Evolutionary conservation across 2,329 filamentous ascomycete species (phyloP).

Genomic region (Pleomassaria siparia): DNA sequence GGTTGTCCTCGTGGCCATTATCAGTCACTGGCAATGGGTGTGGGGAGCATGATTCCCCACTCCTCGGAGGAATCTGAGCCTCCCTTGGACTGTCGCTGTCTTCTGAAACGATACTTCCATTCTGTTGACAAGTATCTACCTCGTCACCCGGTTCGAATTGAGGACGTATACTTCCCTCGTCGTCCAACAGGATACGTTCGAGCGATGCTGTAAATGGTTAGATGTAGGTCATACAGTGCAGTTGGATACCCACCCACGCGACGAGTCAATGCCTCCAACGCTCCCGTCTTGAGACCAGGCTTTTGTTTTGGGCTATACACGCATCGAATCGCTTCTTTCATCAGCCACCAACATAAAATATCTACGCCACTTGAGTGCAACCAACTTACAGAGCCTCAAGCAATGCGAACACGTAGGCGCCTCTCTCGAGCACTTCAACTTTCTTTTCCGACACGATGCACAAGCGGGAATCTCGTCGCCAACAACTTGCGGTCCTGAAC

Average conservation of each 20-base stretch:
- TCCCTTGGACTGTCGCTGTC: conserved; percentile 1
- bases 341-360: not conserved
- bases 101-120: not conserved
- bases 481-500: conserved; percentile 15
- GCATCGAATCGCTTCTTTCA: conserved; percentile 27
- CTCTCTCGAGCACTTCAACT: conserved; percentile 35
- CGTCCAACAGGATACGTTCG: conserved; percentile 33
- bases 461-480: conserved; percentile 34
- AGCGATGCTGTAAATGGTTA: conserved; percentile 27
- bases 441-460: conserved; percentile 35
- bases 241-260: conserved; percentile 28
- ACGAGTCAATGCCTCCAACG: conserved; percentile 35
- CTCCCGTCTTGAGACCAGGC: conserved; percentile 36
- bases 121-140: not conserved
- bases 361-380: not conserved
- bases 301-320: conserved; percentile 37
- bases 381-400: conserved; percentile 30
- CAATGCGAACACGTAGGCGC: conserved; percentile 36
- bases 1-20: not conserved
- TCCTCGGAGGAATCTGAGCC: not conserved
- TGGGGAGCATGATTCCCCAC: not conserved
- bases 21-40: not conserved
- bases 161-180: conserved; percentile 24
- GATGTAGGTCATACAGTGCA: conserved; percentile 2
- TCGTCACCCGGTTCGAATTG: conserved; percentile 19